Conservation (phyloP, 192 early-diverging fungal genomes). For the Podochytrium sp. region DNA sequence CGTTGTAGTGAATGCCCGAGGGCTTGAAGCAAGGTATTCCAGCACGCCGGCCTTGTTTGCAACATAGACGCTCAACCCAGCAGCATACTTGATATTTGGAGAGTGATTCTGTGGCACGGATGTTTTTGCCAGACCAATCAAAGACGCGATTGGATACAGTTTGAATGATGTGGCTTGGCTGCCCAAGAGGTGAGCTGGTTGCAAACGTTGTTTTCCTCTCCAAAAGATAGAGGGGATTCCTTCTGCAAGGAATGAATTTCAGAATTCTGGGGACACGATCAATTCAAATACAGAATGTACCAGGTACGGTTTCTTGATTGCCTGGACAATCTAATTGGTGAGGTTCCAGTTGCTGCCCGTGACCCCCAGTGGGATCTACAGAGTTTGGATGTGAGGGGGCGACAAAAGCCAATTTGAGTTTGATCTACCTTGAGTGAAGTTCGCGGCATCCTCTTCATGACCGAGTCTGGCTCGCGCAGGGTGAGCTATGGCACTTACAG, state of each 20-base stretch:
- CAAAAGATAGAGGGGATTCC: not conserved
- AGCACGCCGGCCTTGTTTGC: not conserved
- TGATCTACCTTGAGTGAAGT: too few relatives aligned
- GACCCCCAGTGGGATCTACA: too few relatives aligned
- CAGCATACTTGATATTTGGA: not conserved
- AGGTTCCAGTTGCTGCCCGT: too few relatives aligned
- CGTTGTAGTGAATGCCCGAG: not conserved
- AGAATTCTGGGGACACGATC: too few relatives aligned
- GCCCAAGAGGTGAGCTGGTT: not conserved
- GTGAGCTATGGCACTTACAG: too few relatives aligned
- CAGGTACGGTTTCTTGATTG: too few relatives aligned
- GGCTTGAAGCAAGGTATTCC: not conserved
- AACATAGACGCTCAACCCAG: not conserved
- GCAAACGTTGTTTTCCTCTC: not conserved
- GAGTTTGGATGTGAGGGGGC: too few relatives aligned
- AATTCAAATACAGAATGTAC: too few relatives aligned
- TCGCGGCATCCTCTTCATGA: too few relatives aligned
- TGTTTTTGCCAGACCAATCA: not conserved
- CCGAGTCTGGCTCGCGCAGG: too few relatives aligned
- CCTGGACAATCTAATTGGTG: too few relatives aligned
- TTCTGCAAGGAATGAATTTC: not conserved
- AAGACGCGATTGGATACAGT: not conserved
- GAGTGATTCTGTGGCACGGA: not conserved
- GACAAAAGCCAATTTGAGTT: too few relatives aligned
- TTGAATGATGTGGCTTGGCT: not conserved